phyloP scores from a whole-genome alignment of 2,329 filamentous ascomycete species.

The Diplodia seriata region DNA sequence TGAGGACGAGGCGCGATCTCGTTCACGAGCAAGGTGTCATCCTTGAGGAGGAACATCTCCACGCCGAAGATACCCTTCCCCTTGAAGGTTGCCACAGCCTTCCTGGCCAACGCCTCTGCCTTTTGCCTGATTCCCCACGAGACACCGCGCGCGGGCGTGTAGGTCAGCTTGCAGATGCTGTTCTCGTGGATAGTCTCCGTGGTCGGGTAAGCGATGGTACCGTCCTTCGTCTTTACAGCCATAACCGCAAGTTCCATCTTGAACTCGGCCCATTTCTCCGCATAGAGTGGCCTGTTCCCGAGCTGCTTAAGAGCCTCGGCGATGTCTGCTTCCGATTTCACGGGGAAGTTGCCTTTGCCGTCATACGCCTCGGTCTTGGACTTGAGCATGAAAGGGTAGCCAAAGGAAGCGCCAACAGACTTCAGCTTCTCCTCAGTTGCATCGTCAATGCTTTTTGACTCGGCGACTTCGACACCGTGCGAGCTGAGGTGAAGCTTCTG shows the following conservation, averaged over 20 bases:
- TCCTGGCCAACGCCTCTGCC: slow-evolving; percentile 78
- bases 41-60: slow-evolving; percentile 86
- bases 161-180: slow-evolving; percentile 92
- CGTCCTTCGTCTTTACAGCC: slow-evolving; percentile 86
- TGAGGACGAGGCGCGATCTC: slow-evolving; percentile 85
- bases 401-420: slow-evolving; percentile 68
- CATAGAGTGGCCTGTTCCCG: slow-evolving; percentile 74
- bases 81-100: slow-evolving; percentile 79
- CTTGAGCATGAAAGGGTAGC: slow-evolving; percentile 92
- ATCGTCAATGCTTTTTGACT: slow-evolving; percentile 70
- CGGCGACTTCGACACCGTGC: slow-evolving; percentile 73
- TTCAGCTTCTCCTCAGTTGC: slow-evolving; percentile 67
- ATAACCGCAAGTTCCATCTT: slow-evolving; percentile 89
- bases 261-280: slow-evolving; percentile 89
- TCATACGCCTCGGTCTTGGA: slow-evolving; percentile 90
- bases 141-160: slow-evolving; percentile 79
- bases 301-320: slow-evolving; percentile 73
- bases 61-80: slow-evolving; percentile 95
- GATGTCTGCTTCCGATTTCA: slow-evolving; percentile 66
- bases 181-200: slow-evolving; percentile 97
- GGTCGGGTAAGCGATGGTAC: slow-evolving; percentile 77
- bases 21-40: slow-evolving; percentile 75
- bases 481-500: slow-evolving; percentile 82
- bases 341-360: slow-evolving; percentile 76
- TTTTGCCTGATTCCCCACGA: slow-evolving; percentile 64